A percentile compares a stretch with the other conserved stretches of the same genome.
phyloP scores from a whole-genome alignment of 2,329 filamentous ascomycete species.

The Clonostachys byssicola region DNA sequence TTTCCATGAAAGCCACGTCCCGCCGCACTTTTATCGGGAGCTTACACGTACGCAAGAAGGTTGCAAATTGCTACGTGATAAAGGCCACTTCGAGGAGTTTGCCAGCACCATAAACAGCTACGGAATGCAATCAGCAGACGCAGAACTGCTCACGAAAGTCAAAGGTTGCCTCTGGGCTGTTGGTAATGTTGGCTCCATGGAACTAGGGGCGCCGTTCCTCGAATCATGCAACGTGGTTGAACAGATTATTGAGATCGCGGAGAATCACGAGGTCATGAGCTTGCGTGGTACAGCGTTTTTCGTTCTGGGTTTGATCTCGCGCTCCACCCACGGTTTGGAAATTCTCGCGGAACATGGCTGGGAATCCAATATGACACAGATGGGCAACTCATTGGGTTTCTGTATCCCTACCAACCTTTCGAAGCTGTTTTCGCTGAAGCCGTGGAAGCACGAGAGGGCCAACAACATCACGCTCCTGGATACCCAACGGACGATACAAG shows the following conservation, averaged over 20 bases:
- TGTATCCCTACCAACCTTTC: constrained; percentile 78
- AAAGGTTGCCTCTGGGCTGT: constrained; percentile 98
- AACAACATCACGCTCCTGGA: constrained; percentile 40
- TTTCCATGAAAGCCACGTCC: constrained; percentile 64
- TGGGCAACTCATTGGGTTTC: constrained; percentile 80
- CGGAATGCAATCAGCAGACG: constrained; percentile 78
- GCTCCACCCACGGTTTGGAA: constrained; percentile 87
- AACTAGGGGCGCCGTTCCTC: constrained; percentile 89
- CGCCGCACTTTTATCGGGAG: constrained; percentile 97
- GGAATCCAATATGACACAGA: constrained; percentile 83
- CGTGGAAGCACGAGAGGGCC: constrained; percentile 50
- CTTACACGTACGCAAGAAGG: constrained; percentile 90
- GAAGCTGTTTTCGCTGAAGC: constrained; percentile 69
- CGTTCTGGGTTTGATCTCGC: constrained; percentile 85
- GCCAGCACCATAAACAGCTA: constrained; percentile 83
- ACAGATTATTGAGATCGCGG: constrained; percentile 83
- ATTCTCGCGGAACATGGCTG: constrained; percentile 87
- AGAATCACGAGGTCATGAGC: constrained; percentile 84
- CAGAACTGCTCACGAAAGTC: constrained; percentile 84
- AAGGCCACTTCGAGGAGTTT: constrained; percentile 96
- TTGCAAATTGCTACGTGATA: constrained; percentile 83
- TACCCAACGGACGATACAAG: constrained; percentile 47
- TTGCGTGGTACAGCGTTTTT: constrained; percentile 95
- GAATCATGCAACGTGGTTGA: constrained; percentile 86
- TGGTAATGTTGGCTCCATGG: constrained; percentile 97